phyloP scores from a whole-genome alignment of 306 rosid species.

The Hippophae gyantsensis region DNA sequence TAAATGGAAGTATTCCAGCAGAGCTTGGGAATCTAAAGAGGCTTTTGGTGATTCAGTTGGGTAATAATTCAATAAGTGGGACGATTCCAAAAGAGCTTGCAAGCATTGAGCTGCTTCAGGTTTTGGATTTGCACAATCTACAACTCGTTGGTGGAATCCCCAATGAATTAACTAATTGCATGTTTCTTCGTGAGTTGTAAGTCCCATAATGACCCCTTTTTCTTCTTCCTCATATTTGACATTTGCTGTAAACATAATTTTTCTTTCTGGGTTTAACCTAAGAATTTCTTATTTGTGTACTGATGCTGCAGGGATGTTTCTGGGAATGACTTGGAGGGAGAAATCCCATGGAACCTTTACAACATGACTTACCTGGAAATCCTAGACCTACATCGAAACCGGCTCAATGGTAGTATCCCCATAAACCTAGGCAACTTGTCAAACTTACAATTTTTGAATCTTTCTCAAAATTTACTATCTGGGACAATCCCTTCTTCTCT shows the following conservation, averaged over 20 bases:
- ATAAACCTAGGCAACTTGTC: background rate
- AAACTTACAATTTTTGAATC: too few relatives aligned
- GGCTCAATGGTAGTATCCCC: background rate
- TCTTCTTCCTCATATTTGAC: slow-evolving; percentile 4
- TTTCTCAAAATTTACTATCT: background rate
- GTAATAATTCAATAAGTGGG: slow-evolving; percentile 64
- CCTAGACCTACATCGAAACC: slow-evolving; percentile 52
- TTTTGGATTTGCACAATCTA: slow-evolving; percentile 77
- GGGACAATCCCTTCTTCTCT: background rate
- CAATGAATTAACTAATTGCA: slow-evolving; percentile 53
- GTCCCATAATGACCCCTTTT: slow-evolving; percentile 25
- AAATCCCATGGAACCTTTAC: slow-evolving; percentile 57
- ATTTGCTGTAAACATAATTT: slow-evolving; percentile 13
- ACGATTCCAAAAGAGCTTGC: slow-evolving; percentile 54
- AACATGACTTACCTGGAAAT: slow-evolving; percentile 62
- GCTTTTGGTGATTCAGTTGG: slow-evolving; percentile 63
- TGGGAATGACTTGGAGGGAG: slow-evolving; percentile 68
- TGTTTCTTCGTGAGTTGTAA: slow-evolving; percentile 87
- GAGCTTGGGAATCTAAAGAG: slow-evolving; percentile 40
- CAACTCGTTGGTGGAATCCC: slow-evolving; percentile 76
- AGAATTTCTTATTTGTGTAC: slow-evolving; percentile 11
- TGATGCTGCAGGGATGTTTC: slow-evolving; percentile 78
- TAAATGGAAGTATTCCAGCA: slow-evolving; percentile 60
- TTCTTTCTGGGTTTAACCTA: slow-evolving; percentile 18
- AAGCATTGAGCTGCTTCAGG: slow-evolving; percentile 67